Conservation (phyloP, 352 stramenopile genomes). For the Globisporangium radiosum region DNA sequence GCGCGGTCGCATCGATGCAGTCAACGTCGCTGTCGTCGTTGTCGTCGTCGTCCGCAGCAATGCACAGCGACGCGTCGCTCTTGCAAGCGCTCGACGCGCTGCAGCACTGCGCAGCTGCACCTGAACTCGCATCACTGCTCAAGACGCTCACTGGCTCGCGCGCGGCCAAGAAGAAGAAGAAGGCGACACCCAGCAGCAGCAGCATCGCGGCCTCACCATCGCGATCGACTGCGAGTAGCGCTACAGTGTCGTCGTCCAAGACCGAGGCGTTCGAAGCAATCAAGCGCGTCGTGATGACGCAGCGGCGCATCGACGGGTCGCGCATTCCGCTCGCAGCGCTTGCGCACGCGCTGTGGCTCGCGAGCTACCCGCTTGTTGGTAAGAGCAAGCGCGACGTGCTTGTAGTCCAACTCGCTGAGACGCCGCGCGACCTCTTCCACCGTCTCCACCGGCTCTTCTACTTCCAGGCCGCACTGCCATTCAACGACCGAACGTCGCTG, state of each 20-base stretch:
- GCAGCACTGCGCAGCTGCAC: slow-evolving; percentile 35
- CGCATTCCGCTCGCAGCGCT: slow-evolving; percentile 50
- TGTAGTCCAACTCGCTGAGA: slow-evolving; percentile 36
- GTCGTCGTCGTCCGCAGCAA: not conserved
- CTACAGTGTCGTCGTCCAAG: slow-evolving; percentile 22
- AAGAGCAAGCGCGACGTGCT: slow-evolving; percentile 39
- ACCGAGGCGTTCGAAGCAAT: slow-evolving; percentile 32
- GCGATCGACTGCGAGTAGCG: not conserved
- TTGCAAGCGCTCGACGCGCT: slow-evolving; percentile 39
- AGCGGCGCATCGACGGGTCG: slow-evolving; percentile 67
- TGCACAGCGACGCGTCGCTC: slow-evolving; percentile 5
- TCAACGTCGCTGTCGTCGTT: slow-evolving; percentile 28
- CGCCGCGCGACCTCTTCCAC: slow-evolving; percentile 38
- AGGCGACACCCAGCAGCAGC: not conserved
- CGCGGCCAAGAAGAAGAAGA: slow-evolving; percentile 17
- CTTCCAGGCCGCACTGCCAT: slow-evolving; percentile 37
- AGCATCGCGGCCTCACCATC: not conserved
- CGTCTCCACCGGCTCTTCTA: slow-evolving; percentile 77
- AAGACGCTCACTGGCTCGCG: slow-evolving; percentile 46
- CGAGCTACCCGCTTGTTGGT: slow-evolving; percentile 27
- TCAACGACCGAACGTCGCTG: not conserved
- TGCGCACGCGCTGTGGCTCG: slow-evolving; percentile 54
- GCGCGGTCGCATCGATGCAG: no score
- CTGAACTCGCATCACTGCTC: slow-evolving; percentile 39
- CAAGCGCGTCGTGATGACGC: slow-evolving; percentile 40